phyloP scores from a whole-genome alignment of 768 basidiomycete genomes.

The Suillus hirtellus region DNA sequence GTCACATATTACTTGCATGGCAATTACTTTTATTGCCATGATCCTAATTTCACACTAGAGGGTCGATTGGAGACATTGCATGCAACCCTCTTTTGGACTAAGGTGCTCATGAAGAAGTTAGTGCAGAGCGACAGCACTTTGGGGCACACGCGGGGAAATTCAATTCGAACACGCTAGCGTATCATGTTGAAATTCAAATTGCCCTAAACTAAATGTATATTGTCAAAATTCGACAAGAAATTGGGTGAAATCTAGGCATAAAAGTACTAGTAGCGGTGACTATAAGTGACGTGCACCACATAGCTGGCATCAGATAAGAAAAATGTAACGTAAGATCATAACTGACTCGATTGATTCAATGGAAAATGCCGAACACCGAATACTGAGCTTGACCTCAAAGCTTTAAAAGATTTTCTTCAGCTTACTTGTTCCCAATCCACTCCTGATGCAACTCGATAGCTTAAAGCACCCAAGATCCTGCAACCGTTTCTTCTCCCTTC shows the following conservation, averaged over 20 bases:
- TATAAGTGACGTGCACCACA: too few relatives aligned
- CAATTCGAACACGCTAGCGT: too few relatives aligned
- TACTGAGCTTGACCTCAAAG: conserved; percentile 1
- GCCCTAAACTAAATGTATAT: too few relatives aligned
- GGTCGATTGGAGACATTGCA: background rate
- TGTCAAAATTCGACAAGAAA: too few relatives aligned
- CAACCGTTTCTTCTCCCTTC: conserved; percentile 2
- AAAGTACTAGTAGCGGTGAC: too few relatives aligned
- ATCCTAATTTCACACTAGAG: background rate
- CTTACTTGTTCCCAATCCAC: conserved; percentile 7
- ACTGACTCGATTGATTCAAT: background rate
- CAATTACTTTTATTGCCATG: background rate
- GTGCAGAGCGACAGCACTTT: too few relatives aligned
- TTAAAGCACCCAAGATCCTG: conserved; percentile 30
- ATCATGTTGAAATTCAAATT: too few relatives aligned
- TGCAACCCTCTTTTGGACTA: background rate
- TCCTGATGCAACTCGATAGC: conserved; percentile 45
- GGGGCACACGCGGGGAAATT: too few relatives aligned
- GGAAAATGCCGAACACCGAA: conserved; percentile 2
- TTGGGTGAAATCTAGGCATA: too few relatives aligned
- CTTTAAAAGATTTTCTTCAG: conserved; percentile 5
- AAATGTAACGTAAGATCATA: background rate
- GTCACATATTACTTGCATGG: background rate
- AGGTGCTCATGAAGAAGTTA: too few relatives aligned
- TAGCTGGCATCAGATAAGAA: background rate